Evolutionary conservation across 2,329 filamentous ascomycete genomes (phyloP), one percentile per base, ranked within the genome.

Genomic region (Onygenales sp.): DNA sequence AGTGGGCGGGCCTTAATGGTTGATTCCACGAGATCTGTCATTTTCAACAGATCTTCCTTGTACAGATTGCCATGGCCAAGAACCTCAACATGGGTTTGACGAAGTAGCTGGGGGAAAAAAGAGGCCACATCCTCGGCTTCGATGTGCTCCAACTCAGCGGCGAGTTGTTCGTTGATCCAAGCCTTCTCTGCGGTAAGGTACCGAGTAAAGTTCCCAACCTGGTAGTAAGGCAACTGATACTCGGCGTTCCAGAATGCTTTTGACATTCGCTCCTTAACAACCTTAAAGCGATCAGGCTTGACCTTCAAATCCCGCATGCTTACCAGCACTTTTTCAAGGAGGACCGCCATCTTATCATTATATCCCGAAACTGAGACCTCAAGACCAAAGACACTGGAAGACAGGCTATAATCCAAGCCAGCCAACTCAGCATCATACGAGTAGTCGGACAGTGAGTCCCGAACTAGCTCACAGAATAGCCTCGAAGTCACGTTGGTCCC

Each of bases 391-490:
- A 80, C 78, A 63, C 88, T 86, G 31, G 86, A 79, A 3, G 77
- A 77, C n/a, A 97, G 81, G 40, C 80, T 83, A 66, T 97, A 97
- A 56, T 87, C 82, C 44, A 98, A 71, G 0, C 93, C 93, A 6
- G 93, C 89, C 55, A 98, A 80, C 64, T 97, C 91, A 0, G 93
- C 93, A 68, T 96, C 92, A 63, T 98, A 98, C 0, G 91, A 88
- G 68, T 95, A 97, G 67, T 96, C 91, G 52, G 88, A 87, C 31
- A 98, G 72, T 1, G 88, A 88, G 70, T 98, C 93, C 52, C 87
- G 81, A 13, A 98, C 88, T 14, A 97, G 76, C 59, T 93, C 88
- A 2, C 87, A 86, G 66, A 88, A 96, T 4, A 98, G 71, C 54
- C 82, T 83, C 2, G 86, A 81, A 65, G 93, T 89, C 56, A 94